These are phyloP conservation scores for Sungouiella blattae DNA, from an alignment of 805 yeast species.

Conservation along the genomic window DNA sequence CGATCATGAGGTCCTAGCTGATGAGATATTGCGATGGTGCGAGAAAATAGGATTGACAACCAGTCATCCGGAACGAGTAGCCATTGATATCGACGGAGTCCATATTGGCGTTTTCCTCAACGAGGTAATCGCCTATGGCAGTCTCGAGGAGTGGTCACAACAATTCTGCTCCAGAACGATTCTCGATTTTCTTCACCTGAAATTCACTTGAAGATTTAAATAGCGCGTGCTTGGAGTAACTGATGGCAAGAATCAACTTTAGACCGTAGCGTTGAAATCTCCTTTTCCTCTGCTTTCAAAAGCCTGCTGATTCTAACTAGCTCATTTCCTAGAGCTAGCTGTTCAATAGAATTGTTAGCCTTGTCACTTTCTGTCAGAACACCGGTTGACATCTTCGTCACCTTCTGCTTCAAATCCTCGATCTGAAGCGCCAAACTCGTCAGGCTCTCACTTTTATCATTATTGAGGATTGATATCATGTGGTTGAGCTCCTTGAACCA, in stretches of 20 bases:
- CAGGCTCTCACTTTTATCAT: constrained; percentile 5
- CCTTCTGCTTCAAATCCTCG: constrained; percentile 7
- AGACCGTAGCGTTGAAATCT: background rate
- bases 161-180: constrained; percentile 1
- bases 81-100: constrained; percentile 7
- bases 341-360: constrained; percentile 3
- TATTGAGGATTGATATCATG: constrained; percentile 12
- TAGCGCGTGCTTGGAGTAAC: background rate
- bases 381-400: constrained; percentile 3
- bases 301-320: constrained; percentile 14
- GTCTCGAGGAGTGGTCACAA: constrained; percentile 3
- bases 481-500: constrained; percentile 39
- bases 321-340: constrained; percentile 16
- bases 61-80: constrained; percentile 6
- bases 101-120: constrained; percentile 6
- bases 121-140: constrained; percentile 5
- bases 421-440: constrained; percentile 9
- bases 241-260: background rate
- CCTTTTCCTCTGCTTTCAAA: constrained; percentile 19
- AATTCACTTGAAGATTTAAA: background rate
- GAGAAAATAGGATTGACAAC: constrained; percentile 1
- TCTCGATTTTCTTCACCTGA: constrained; percentile 4
- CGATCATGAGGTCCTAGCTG: constrained; percentile 8
- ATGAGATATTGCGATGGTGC: constrained; percentile 7
- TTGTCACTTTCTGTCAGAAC: too few species aligned